phyloP scores from a whole-genome alignment of 148 eudicot genomes.

The Linanthus parryae region DNA sequence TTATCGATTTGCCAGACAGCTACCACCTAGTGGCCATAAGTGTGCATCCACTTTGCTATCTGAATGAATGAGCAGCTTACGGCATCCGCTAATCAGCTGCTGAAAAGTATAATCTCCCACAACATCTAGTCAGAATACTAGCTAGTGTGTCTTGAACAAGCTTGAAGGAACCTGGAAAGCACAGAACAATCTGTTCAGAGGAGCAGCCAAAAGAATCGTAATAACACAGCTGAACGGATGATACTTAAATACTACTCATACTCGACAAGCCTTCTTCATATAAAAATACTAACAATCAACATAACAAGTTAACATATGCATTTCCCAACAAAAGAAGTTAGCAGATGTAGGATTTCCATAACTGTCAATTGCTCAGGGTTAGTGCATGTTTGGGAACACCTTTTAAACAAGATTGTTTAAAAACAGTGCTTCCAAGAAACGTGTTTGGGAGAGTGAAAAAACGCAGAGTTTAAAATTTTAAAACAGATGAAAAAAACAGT shows the following conservation, averaged over 20 bases:
- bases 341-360: not conserved
- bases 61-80: not conserved
- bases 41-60: too few relatives aligned
- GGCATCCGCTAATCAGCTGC: not conserved
- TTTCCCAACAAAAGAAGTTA: not conserved
- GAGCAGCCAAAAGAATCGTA: conserved; percentile 9
- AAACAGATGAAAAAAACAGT: too few relatives aligned
- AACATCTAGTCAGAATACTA: not conserved
- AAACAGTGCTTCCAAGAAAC: too few relatives aligned
- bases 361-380: not conserved
- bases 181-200: conserved; percentile 4
- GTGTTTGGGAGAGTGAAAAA: too few relatives aligned
- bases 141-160: conserved; percentile 21
- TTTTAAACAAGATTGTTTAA: too few relatives aligned
- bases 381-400: not conserved
- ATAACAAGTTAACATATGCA: not conserved
- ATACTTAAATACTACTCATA: not conserved
- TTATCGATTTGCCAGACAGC: too few relatives aligned
- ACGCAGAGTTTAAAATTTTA: too few relatives aligned
- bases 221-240: too few relatives aligned
- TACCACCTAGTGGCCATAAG: too few relatives aligned
- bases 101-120: not conserved
- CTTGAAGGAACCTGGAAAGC: conserved; percentile 34
- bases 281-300: too few relatives aligned
- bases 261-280: too few relatives aligned